Percentiles rank a stretch among this genome's conserved stretches.
Evolutionary conservation across 805 yeast genomes (phyloP).

Genomic region (Candida dajiaensis): DNA sequence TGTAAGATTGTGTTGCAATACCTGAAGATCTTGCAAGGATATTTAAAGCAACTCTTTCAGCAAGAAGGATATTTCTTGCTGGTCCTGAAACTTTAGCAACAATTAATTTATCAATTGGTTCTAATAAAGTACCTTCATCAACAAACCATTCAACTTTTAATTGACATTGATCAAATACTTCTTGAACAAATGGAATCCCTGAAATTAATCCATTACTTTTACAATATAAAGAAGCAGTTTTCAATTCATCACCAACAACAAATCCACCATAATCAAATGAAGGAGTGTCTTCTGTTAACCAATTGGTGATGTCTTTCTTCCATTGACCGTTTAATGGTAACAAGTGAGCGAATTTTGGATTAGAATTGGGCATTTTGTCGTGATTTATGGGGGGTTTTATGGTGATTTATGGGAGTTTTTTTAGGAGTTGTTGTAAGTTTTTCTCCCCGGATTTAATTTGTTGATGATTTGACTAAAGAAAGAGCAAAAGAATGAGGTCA

Average conservation of each 20-base stretch:
- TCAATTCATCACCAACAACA: slow-evolving; percentile 77
- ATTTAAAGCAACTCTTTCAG: slow-evolving; percentile 85
- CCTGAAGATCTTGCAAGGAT: slow-evolving; percentile 81
- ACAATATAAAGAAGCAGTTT: slow-evolving; percentile 74
- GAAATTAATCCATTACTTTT: slow-evolving; percentile 75
- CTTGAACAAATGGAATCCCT: slow-evolving; percentile 87
- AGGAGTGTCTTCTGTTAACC: slow-evolving; percentile 86
- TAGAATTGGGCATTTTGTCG: slow-evolving; percentile 4
- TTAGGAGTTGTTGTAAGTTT: neutral
- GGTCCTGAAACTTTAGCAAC: slow-evolving; percentile 81
- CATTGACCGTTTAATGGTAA: slow-evolving; percentile 76
- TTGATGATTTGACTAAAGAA: too few relatives aligned
- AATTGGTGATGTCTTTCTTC: slow-evolving; percentile 71
- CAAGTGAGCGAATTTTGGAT: slow-evolving; percentile 37
- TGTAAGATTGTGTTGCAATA: slow-evolving; percentile 68
- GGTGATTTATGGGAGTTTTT: neutral
- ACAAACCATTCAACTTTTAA: slow-evolving; percentile 66
- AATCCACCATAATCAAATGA: slow-evolving; percentile 92
- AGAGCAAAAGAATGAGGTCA: too few relatives aligned
- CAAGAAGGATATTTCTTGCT: slow-evolving; percentile 69
- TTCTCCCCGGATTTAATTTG: too few relatives aligned
- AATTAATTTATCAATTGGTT: slow-evolving; percentile 53
- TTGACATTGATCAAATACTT: slow-evolving; percentile 73
- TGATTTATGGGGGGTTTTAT: neutral
- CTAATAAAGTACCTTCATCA: slow-evolving; percentile 60